These are phyloP conservation scores for Candida bentonensis DNA, from an alignment of 805 yeast genomes.

Conservation along the genomic window DNA sequence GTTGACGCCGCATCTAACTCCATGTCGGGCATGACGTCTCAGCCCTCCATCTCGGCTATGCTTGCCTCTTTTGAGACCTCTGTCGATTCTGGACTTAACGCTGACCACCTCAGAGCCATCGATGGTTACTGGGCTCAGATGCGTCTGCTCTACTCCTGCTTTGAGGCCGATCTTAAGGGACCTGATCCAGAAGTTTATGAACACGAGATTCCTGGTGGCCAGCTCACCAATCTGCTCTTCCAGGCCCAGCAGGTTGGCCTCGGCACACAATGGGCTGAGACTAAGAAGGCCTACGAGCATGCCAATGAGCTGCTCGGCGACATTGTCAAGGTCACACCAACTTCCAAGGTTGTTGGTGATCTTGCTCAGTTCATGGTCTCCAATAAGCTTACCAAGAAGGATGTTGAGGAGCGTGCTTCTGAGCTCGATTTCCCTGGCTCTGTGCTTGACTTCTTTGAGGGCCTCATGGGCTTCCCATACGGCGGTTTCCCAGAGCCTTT, in stretches of 20 bases:
- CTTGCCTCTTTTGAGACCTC: conserved; percentile 86
- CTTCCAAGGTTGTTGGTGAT: conserved; percentile 99
- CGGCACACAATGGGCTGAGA: conserved; percentile 92
- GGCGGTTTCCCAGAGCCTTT: conserved; percentile 99
- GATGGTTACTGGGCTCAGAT: conserved; percentile 98
- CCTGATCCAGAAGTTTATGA: conserved; percentile 98
- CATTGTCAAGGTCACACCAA: conserved; percentile 96
- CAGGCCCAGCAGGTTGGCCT: conserved; percentile 98
- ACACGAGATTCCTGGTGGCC: conserved; percentile 99
- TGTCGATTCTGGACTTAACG: conserved; percentile 57
- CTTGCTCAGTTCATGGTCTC: conserved; percentile 99
- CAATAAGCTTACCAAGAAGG: conserved; percentile 75
- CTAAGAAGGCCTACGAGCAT: conserved; percentile 84
- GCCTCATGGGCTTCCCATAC: conserved; percentile 97
- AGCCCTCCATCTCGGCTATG: conserved; percentile 89
- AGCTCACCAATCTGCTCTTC: conserved; percentile 91
- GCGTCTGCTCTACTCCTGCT: conserved; percentile 90
- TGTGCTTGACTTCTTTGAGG: conserved; percentile 96
- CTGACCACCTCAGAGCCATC: conserved; percentile 57
- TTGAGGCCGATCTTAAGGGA: conserved; percentile 97
- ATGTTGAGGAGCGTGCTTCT: conserved; percentile 73
- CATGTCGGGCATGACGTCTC: conserved; percentile 97
- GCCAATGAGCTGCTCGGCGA: conserved; percentile 91
- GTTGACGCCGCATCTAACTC: conserved; percentile 97
- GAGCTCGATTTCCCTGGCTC: conserved; percentile 98